phyloP scores from a whole-genome alignment of 768 basidiomycete genomes.

The Russula sp. region DNA sequence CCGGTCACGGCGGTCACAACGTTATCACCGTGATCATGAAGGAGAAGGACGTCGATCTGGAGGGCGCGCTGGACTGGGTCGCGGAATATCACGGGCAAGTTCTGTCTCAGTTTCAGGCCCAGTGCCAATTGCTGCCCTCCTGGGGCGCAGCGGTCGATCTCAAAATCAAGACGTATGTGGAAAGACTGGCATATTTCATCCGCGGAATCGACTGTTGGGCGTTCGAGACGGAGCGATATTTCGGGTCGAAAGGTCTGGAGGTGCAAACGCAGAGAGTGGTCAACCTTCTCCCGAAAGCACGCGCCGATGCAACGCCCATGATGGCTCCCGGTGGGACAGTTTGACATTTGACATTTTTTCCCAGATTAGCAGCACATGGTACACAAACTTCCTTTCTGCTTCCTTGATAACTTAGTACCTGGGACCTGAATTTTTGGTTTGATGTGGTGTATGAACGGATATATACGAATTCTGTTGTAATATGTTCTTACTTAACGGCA shows the following conservation, averaged over 20 bases:
- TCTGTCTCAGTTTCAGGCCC: constrained; percentile 29
- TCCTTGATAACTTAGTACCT: background rate
- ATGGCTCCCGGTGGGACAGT: background rate
- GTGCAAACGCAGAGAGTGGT: constrained; percentile 21
- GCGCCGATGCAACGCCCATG: background rate
- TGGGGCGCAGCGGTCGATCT: constrained; percentile 28
- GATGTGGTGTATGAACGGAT: background rate
- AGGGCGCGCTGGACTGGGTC: constrained; percentile 35
- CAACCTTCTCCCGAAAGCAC: constrained; percentile 1
- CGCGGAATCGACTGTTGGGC: constrained; percentile 29
- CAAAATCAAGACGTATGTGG: constrained; percentile 31
- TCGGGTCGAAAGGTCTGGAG: constrained; percentile 26
- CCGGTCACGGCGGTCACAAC: constrained; percentile 36
- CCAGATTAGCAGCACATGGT: no score
- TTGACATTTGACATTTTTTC: background rate
- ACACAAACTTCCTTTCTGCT: background rate
- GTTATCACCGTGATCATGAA: constrained; percentile 37
- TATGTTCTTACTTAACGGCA: no score
- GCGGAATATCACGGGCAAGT: constrained; percentile 28
- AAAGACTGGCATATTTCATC: constrained; percentile 36
- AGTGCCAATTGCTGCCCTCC: constrained; percentile 27
- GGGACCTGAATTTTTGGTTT: background rate
- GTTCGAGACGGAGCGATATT: constrained; percentile 33
- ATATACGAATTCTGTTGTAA: no score
- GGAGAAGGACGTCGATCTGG: constrained; percentile 28